A percentile compares a stretch with the other conserved stretches of the same genome.
These are phyloP conservation scores for Diaporthe amygdali DNA, from an alignment of 2,329 filamentous ascomycete genomes.

Conservation along the genomic window DNA sequence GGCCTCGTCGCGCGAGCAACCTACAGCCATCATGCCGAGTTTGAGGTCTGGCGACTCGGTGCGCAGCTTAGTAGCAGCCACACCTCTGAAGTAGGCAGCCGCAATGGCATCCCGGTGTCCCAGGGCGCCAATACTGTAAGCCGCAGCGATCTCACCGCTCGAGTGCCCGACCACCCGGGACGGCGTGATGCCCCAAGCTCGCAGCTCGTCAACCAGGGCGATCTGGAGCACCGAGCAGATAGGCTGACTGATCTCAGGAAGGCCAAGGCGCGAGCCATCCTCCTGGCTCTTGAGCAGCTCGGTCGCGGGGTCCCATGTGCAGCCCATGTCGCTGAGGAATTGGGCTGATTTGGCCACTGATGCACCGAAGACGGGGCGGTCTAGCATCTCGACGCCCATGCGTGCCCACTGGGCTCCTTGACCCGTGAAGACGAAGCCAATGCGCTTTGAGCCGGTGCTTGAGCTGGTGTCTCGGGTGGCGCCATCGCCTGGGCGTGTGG, in stretches of 20 bases:
- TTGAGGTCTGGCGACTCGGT: slow-evolving; percentile 14
- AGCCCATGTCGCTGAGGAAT: slow-evolving; percentile 17
- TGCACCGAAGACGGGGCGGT: slow-evolving; percentile 26
- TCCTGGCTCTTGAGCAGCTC: slow-evolving; percentile 15
- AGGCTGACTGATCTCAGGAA: slow-evolving; percentile 39
- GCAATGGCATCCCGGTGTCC: slow-evolving; percentile 21
- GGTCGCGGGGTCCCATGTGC: slow-evolving; percentile 19
- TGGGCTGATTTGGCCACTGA: slow-evolving; percentile 16
- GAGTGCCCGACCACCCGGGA: slow-evolving; percentile 38
- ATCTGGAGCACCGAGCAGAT: slow-evolving; percentile 39
- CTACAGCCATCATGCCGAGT: slow-evolving; percentile 21
- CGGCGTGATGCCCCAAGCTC: slow-evolving; percentile 16
- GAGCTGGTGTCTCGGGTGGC: slow-evolving; percentile 8
- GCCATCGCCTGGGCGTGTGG: slow-evolving; percentile 8
- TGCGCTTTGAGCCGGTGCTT: slow-evolving; percentile 14
- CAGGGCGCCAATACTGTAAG: slow-evolving; percentile 24
- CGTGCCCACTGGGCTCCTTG: slow-evolving; percentile 25
- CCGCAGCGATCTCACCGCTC: slow-evolving; percentile 26
- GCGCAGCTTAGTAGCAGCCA: slow-evolving; percentile 14
- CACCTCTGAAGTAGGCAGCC: slow-evolving; percentile 22
- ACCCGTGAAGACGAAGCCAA: slow-evolving; percentile 25
- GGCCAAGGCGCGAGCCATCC: slow-evolving; percentile 26
- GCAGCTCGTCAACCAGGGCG: slow-evolving; percentile 35
- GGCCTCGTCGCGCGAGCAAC: slow-evolving; percentile 15
- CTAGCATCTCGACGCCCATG: slow-evolving; percentile 29